Conservation (phyloP, 2,329 filamentous ascomycete genomes). For the Colletotrichum incanum region DNA sequence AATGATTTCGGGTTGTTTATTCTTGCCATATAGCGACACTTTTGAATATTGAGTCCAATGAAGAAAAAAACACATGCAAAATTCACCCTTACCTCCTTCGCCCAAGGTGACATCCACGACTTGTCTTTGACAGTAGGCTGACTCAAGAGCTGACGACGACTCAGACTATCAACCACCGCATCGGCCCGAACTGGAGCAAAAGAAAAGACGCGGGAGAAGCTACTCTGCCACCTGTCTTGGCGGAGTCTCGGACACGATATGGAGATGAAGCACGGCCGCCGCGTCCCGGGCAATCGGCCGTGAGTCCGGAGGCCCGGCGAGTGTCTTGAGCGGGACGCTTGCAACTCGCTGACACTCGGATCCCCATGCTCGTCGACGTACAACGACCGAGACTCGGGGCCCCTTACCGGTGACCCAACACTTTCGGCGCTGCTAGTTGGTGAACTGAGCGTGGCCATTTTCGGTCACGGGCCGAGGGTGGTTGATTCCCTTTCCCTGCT, state of each 20-base stretch:
- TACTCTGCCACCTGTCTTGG: not conserved
- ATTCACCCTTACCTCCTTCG: not conserved
- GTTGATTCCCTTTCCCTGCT: not conserved
- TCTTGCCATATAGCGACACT: constrained; percentile 26
- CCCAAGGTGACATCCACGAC: not conserved
- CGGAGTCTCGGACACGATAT: not conserved
- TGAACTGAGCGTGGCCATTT: not conserved
- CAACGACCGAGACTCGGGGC: not conserved
- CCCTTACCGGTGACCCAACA: not conserved
- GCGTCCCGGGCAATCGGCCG: not conserved
- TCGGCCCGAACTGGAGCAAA: not conserved
- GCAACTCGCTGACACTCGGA: constrained; percentile 33
- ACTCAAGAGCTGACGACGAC: not conserved
- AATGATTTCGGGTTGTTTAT: constrained; percentile 23
- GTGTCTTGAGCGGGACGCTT: not conserved
- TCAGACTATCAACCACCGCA: not conserved
- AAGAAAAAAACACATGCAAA: constrained; percentile 12
- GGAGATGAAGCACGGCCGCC: not conserved
- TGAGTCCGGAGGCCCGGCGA: not conserved
- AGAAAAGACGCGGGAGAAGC: not conserved
- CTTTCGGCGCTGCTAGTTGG: not conserved
- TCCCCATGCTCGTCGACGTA: not conserved
- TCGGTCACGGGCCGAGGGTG: not conserved
- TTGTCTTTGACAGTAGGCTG: not conserved
- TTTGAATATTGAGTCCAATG: constrained; percentile 6